phyloP scores from a whole-genome alignment of 2,329 filamentous ascomycete species.

The Colletotrichum gloeosporioides region DNA sequence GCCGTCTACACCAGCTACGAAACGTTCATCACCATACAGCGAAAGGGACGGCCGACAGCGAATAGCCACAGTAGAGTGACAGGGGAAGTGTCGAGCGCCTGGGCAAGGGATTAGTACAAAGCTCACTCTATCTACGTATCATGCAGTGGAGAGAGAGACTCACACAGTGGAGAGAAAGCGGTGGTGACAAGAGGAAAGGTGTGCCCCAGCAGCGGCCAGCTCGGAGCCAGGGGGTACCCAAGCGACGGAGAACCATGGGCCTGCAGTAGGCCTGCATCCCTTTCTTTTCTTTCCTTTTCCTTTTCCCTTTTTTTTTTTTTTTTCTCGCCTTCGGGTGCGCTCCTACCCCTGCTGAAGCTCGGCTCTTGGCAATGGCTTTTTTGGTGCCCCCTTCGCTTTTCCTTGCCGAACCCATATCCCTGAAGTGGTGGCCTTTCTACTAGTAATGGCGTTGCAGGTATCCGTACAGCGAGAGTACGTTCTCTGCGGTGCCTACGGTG shows the following conservation, averaged over 20 bases:
- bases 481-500: not conserved
- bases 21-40: not conserved
- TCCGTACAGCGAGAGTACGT: not conserved
- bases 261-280: constrained; percentile 12
- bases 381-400: not conserved
- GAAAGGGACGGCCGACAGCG: not conserved
- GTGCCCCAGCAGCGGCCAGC: constrained; percentile 8
- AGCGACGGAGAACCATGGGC: not conserved
- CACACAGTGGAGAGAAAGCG: not conserved
- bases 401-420: not conserved
- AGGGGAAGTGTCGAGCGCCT: not conserved
- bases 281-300: not conserved
- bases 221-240: not conserved
- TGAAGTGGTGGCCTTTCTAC: not conserved
- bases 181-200: not conserved
- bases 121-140: not conserved
- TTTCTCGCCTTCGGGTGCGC: constrained; percentile 2
- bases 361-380: constrained; percentile 5
- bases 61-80: not conserved
- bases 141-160: not conserved
- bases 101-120: not conserved
- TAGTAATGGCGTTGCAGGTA: constrained; percentile 2
- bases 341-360: not conserved
- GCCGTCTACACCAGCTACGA: not conserved
- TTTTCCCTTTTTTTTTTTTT: not conserved